Percentiles rank a stretch among this genome's conserved stretches.
phyloP scores from a whole-genome alignment of 345 rosid genomes.

The Lenwebbia sp. region DNA sequence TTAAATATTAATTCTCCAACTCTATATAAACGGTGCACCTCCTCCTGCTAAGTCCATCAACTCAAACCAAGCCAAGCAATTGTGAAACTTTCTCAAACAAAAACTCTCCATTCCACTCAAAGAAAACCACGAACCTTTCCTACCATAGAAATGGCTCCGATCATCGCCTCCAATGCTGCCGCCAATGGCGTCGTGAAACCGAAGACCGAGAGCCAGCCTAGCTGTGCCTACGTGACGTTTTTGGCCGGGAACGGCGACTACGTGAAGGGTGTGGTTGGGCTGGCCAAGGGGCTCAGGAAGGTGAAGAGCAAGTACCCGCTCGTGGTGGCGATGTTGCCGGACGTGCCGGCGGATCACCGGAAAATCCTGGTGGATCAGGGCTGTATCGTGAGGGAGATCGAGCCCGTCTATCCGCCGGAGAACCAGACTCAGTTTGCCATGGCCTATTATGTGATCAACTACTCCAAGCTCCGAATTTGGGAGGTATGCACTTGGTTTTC shows the following conservation, averaged over 20 bases:
- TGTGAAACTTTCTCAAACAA: background rate
- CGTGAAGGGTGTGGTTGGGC: constrained; percentile 36
- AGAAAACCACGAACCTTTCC: background rate
- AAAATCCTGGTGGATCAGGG: constrained; percentile 20
- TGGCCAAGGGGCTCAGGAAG: constrained; percentile 37
- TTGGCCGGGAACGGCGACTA: too few relatives aligned
- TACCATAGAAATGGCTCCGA: background rate
- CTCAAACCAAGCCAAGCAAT: background rate
- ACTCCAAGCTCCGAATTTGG: constrained; percentile 41
- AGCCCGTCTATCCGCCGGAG: constrained; percentile 26
- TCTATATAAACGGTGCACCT: background rate
- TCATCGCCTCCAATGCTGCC: background rate
- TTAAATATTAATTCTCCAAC: background rate
- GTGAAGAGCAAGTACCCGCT: constrained; percentile 21
- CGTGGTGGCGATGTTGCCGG: constrained; percentile 31
- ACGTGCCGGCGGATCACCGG: constrained; percentile 34
- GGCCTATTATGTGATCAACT: constrained; percentile 26
- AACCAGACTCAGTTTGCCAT: constrained; percentile 10
- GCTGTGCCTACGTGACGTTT: too few relatives aligned
- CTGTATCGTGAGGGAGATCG: constrained; percentile 25
- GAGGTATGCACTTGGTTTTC: constrained; percentile 12
- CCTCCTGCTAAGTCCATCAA: too few relatives aligned
- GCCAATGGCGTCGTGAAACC: background rate
- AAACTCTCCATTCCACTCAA: background rate
- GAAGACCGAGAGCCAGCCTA: background rate